phyloP scores from a whole-genome alignment of 441 rosid species.

The Hura crepitans region DNA sequence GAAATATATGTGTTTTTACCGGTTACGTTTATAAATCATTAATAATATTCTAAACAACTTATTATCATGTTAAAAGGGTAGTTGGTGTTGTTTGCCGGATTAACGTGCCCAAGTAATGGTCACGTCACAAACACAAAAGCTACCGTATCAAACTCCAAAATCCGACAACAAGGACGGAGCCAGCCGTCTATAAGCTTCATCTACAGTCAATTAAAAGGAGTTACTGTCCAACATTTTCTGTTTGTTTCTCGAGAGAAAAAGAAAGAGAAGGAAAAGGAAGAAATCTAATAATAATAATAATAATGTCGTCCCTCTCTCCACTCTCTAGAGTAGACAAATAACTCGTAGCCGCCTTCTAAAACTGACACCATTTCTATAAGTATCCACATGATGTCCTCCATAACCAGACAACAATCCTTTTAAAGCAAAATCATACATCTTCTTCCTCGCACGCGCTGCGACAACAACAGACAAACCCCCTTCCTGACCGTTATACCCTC shows the following conservation, averaged over 20 bases:
- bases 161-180: constrained; percentile 38
- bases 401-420: constrained; percentile 40
- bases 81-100: too few species aligned
- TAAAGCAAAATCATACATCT: constrained; percentile 27
- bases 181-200: constrained; percentile 29
- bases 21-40: too few species aligned
- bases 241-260: neutral
- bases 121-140: constrained; percentile 18
- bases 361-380: constrained; percentile 13
- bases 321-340: constrained; percentile 25
- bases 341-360: constrained; percentile 36
- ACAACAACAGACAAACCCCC: constrained; percentile 45
- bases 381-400: constrained; percentile 21
- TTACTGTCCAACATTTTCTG: constrained; percentile 12
- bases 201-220: neutral
- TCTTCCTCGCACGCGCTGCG: constrained; percentile 42
- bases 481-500: constrained; percentile 21
- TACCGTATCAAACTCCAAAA: neutral
- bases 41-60: too few species aligned
- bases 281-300: too few species aligned
- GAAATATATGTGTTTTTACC: too few species aligned
- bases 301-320: neutral
- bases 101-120: constrained; percentile 26
- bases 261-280: neutral
- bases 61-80: too few species aligned